These are phyloP conservation scores for Penicillium sclerotiorum DNA, from an alignment of 2,329 filamentous ascomycete genomes.

Conservation along the genomic window DNA sequence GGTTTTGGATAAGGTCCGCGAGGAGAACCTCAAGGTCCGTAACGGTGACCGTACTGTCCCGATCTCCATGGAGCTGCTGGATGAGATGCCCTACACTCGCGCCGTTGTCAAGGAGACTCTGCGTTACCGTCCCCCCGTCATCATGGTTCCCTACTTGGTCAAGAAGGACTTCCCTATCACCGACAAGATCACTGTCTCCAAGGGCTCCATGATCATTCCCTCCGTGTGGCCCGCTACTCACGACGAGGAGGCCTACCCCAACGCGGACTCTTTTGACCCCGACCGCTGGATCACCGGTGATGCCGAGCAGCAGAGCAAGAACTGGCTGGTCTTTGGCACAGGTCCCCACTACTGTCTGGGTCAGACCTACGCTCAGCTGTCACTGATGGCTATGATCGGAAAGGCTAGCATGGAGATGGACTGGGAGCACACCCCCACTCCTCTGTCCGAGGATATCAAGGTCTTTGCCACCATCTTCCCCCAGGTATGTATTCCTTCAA, in stretches of 20 bases:
- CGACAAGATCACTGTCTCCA: slow-evolving; percentile 84
- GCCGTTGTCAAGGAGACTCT: slow-evolving; percentile 89
- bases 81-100: slow-evolving; percentile 85
- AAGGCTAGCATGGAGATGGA: slow-evolving; percentile 85
- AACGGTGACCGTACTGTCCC: slow-evolving; percentile 72
- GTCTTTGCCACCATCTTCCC: slow-evolving; percentile 99
- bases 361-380: slow-evolving; percentile 86
- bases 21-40: slow-evolving; percentile 80
- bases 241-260: slow-evolving; percentile 87
- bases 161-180: slow-evolving; percentile 96
- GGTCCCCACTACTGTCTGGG: slow-evolving; percentile 96
- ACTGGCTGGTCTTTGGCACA: slow-evolving; percentile 93
- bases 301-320: slow-evolving; percentile 90
- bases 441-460: slow-evolving; percentile 88
- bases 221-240: slow-evolving; percentile 88
- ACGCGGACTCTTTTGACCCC: slow-evolving; percentile 85
- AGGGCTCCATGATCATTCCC: slow-evolving; percentile 93
- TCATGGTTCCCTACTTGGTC: slow-evolving; percentile 93
- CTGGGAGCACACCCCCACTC: slow-evolving; percentile 87
- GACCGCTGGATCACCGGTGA: slow-evolving; percentile 90
- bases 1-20: slow-evolving; percentile 82
- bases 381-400: slow-evolving; percentile 85
- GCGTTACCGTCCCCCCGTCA: slow-evolving; percentile 90
- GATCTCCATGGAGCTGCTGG: slow-evolving; percentile 81
- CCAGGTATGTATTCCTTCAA: slow-evolving; percentile 59